phyloP scores from a whole-genome alignment of 176 grass and related monocot species.

The Eragrostis nindensis region DNA sequence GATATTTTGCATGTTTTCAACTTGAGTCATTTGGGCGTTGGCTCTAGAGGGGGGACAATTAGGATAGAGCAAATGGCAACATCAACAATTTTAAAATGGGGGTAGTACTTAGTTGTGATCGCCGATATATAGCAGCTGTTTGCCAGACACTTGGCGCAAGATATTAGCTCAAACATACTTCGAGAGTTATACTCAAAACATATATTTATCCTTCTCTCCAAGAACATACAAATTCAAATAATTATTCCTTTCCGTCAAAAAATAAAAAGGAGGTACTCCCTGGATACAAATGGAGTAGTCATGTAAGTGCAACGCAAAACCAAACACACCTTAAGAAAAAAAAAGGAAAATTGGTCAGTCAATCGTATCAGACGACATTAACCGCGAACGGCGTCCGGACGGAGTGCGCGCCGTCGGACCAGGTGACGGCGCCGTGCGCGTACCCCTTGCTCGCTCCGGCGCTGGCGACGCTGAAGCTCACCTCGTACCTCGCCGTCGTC shows the following conservation, averaged over 20 bases:
- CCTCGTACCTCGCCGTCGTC: conserved; percentile 73
- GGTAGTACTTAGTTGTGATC: background rate
- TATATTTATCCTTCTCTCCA: background rate
- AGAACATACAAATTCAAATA: background rate
- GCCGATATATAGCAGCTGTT: background rate
- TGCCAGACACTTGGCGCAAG: background rate
- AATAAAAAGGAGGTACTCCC: background rate
- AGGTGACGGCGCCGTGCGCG: conserved; percentile 63
- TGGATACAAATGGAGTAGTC: background rate
- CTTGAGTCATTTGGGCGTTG: background rate
- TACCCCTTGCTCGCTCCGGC: conserved; percentile 62
- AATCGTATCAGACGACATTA: conserved; percentile 61
- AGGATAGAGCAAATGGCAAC: background rate
- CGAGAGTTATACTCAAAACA: background rate
- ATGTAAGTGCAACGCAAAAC: background rate
- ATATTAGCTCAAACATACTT: background rate
- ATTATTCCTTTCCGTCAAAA: conserved; percentile 3
- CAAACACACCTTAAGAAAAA: background rate
- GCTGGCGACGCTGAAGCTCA: conserved; percentile 54
- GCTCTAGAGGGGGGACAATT: background rate
- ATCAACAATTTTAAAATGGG: no score
- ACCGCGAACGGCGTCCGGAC: conserved; percentile 81
- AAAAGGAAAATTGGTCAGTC: background rate
- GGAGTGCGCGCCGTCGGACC: conserved; percentile 86
- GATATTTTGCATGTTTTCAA: no score